Conservation (phyloP, 2,329 filamentous ascomycete genomes). For the Aspergillus versicolor region DNA sequence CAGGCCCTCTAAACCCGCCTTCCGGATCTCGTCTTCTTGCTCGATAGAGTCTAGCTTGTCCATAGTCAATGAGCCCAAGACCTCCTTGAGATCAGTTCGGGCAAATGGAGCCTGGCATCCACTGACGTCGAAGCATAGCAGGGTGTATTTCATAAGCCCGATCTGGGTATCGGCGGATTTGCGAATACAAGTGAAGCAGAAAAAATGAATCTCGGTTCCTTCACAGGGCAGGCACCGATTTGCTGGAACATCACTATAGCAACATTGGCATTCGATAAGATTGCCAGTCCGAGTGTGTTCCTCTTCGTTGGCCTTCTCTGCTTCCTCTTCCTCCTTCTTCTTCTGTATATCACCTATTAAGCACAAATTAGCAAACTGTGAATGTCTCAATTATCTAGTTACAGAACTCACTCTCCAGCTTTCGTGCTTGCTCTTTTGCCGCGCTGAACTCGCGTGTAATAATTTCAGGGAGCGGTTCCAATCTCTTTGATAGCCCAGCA, state of each 20-base stretch:
- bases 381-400: no score
- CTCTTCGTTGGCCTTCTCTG: conserved; percentile 37
- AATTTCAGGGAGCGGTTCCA: background rate
- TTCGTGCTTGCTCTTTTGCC: conserved; percentile 25
- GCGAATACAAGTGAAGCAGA: conserved; percentile 68
- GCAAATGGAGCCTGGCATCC: conserved; percentile 65
- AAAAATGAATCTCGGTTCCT: conserved; percentile 59
- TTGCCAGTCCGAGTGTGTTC: conserved; percentile 48
- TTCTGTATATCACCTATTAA: conserved; percentile 14
- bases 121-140: conserved; percentile 69
- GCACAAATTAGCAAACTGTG: background rate
- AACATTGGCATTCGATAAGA: conserved; percentile 70
- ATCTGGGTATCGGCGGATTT: conserved; percentile 67
- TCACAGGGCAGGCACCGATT: conserved; percentile 70
- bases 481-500: background rate
- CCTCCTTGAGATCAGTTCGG: conserved; percentile 53
- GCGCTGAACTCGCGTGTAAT: conserved; percentile 26
- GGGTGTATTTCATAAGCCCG: conserved; percentile 65
- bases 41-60: conserved; percentile 69
- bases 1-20: conserved; percentile 69
- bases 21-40: conserved; percentile 66
- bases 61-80: conserved; percentile 59
- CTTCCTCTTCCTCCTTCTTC: conserved; percentile 23
- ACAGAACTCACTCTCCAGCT: conserved; percentile 17
- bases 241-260: conserved; percentile 64